A percentile compares a stretch with the other conserved stretches of the same genome.
phyloP scores from a whole-genome alignment of 305 asterid species.

The Euphrasia arctica region DNA sequence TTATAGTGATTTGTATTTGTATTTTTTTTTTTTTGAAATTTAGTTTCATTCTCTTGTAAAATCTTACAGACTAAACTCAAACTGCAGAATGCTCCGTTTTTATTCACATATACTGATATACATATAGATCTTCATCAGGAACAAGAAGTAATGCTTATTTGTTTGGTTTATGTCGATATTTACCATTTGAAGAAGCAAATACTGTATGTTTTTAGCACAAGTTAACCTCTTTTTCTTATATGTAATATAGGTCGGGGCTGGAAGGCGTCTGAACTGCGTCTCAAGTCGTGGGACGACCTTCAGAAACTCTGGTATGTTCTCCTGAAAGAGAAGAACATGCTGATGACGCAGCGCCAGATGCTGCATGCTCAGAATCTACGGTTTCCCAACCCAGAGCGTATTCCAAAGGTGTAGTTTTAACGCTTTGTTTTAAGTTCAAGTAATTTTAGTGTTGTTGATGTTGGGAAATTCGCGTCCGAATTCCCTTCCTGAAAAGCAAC shows the following conservation, averaged over 20 bases:
- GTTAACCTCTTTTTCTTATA: background rate
- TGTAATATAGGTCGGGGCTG: constrained; percentile 67
- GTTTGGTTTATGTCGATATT: constrained; percentile 2
- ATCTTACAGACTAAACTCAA: too few species aligned
- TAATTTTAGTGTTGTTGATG: background rate
- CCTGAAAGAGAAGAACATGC: constrained; percentile 87
- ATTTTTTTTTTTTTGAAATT: too few species aligned
- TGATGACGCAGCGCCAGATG: constrained; percentile 95
- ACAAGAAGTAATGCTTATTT: background rate
- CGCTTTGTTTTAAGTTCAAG: constrained; percentile 7
- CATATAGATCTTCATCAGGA: background rate
- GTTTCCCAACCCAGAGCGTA: constrained; percentile 78
- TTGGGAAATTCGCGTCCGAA: too few species aligned
- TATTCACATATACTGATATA: too few species aligned
- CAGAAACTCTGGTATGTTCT: constrained; percentile 92
- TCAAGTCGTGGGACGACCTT: constrained; percentile 98
- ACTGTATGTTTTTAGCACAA: background rate
- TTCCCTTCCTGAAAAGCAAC: too few species aligned
- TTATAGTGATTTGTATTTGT: too few species aligned
- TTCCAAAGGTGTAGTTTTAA: constrained; percentile 55
- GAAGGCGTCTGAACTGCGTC: constrained; percentile 94
- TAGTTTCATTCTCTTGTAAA: too few species aligned
- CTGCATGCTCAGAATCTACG: constrained; percentile 80
- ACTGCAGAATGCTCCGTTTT: too few species aligned
- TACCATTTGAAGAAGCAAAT: constrained; percentile 4